phyloP scores from a whole-genome alignment of 176 grass and related monocot species.

The maize (Zea mays) region Zm-B73-REFERENCE-NAM-5.0 NC_050098.1:150170501-150171000 shows the following conservation, averaged over 20 bases:
- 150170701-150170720: not conserved
- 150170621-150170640: conserved; percentile 66
- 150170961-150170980: conserved; percentile 97
- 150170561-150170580: conserved; percentile 63
- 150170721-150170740: not conserved
- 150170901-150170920: conserved; percentile 5
- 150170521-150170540: conserved; percentile 62
- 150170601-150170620: conserved; percentile 74
- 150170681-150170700: not conserved
- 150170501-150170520: conserved; percentile 67
- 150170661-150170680: conserved; percentile 51
- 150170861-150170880: conserved; percentile 51
- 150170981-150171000: conserved; percentile 43
- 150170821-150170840: conserved; percentile 59
- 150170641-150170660: conserved; percentile 77
- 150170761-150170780: conserved; percentile 67
- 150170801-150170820: conserved; percentile 62
- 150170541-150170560: conserved; percentile 46
- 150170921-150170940: not conserved
- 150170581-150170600: conserved; percentile 88
- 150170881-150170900: not conserved
- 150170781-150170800: conserved; percentile 61
- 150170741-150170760: conserved; percentile 75
- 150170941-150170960: conserved; percentile 51
- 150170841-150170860: conserved; percentile 79